Evolutionary conservation across 441 rosid genomes (phyloP).

Genomic region (Daphne laureola): DNA sequence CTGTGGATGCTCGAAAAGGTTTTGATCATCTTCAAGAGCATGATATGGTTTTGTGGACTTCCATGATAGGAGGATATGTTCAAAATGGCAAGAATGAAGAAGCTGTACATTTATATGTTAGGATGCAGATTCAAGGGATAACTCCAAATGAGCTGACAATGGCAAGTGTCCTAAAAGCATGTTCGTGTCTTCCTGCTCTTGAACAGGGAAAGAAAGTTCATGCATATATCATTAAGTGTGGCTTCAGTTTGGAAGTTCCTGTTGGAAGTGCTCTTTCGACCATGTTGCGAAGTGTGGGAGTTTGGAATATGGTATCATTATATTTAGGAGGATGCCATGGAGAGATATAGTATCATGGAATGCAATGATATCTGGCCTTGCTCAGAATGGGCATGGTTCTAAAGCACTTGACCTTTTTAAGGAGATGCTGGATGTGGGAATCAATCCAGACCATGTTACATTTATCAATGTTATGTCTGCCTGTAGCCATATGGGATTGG

Average conservation of each 20-base stretch:
- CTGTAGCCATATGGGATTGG: conserved; percentile 84
- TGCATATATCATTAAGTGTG: conserved; percentile 52
- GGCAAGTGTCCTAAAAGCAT: conserved; percentile 73
- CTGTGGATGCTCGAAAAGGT: conserved; percentile 53
- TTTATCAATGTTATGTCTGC: conserved; percentile 80
- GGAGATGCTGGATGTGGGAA: conserved; percentile 53
- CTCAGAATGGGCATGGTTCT: conserved; percentile 69
- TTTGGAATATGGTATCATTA: conserved; percentile 55
- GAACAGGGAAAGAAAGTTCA: conserved; percentile 85
- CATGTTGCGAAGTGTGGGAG: conserved; percentile 80
- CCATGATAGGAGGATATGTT: conserved; percentile 75
- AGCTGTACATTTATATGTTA: conserved; percentile 49
- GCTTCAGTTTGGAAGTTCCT: conserved; percentile 45
- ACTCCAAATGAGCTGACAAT: conserved; percentile 75
- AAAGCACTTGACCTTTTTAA: conserved; percentile 68
- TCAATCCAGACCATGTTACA: conserved; percentile 61
- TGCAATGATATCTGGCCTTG: conserved; percentile 80
- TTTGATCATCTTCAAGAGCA: conserved; percentile 52
- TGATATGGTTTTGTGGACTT: conserved; percentile 79
- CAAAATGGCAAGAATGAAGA: conserved; percentile 73
- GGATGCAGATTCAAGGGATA: conserved; percentile 51
- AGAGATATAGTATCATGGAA: conserved; percentile 74
- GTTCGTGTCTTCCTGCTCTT: conserved; percentile 66
- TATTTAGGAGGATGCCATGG: conserved; percentile 54
- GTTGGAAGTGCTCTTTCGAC: conserved; percentile 76